These are phyloP conservation scores for Toxicodendron radicans DNA, from an alignment of 345 rosid species.

Conservation along the genomic window DNA sequence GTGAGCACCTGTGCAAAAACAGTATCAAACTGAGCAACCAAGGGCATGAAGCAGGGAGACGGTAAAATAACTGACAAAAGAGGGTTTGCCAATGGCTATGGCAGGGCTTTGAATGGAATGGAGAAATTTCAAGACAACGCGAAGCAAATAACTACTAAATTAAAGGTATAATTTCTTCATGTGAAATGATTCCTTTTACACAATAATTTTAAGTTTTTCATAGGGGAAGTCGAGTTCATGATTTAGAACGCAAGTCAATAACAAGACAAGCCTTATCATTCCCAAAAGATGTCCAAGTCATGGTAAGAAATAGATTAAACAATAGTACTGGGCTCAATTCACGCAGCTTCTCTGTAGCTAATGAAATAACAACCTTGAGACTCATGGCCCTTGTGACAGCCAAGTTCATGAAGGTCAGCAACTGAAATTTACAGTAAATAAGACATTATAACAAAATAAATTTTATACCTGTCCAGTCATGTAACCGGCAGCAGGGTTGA, in stretches of 20 bases:
- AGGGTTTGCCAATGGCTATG: no score
- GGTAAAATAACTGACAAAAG: not conserved
- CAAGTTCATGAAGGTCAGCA: not conserved
- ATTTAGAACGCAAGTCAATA: not conserved
- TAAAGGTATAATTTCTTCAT: not conserved
- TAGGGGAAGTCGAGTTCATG: not conserved
- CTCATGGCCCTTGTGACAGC: not conserved
- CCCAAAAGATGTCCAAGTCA: not conserved
- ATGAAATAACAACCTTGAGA: not conserved
- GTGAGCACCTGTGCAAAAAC: slow-evolving; percentile 65
- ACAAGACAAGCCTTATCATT: not conserved
- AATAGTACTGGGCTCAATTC: not conserved
- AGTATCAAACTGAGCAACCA: slow-evolving; percentile 1
- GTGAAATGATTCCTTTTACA: not conserved
- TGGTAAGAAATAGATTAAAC: not conserved
- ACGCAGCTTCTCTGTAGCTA: slow-evolving; percentile 4
- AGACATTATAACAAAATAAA: slow-evolving; percentile 4
- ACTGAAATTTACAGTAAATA: slow-evolving; percentile 3
- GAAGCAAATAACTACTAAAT: not conserved
- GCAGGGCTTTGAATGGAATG: not conserved
- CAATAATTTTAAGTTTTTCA: not conserved
- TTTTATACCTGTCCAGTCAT: slow-evolving; percentile 85
- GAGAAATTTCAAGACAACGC: not conserved
- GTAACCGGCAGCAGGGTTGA: slow-evolving; percentile 84
- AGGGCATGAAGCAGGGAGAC: not conserved